Base-by-base conservation (phyloP, 2,329 filamentous ascomycete genomes). In the Fusarium sp. region DNA sequence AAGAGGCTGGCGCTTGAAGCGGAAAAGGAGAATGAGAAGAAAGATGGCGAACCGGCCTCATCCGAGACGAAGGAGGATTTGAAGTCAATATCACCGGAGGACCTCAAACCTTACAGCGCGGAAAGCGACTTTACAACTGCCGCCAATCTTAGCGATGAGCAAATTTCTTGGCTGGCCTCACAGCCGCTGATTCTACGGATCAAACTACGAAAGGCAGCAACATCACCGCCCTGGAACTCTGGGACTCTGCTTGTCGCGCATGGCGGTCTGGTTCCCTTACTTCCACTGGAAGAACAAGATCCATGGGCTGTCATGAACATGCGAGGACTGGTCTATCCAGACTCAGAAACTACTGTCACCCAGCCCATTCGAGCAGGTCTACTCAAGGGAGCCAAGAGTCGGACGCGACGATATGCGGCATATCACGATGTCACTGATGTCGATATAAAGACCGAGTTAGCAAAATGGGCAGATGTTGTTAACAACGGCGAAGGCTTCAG, bases 231-330 rank as follows among this genome's bases (percentile, higher is more conserved):
- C 3, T 77, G 75, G 72, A 70, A 73, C 19, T 57, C 71, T 3
- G 75, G 73, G 1, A 64, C 58, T 2, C 25, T 79, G 0, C 85
- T 92, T 47, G 86, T 96, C 5, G 94, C 94, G 5, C 95, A 98
- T 82, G 95, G 89, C 1, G 95, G 95, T 2, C 85, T 98, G 2
- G 90, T 95, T 0, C 93, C 95, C 0, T 91, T 89, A 2, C 82
- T 96, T 1, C 81, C 89, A 0, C 85, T 97, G 6, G 86, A 91
- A 54, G 84, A 88, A 42, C 95, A 91, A 73, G 86, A 97, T 79
- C 91, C 94, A 0, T 90, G 88, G 78, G 90, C 91, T 44, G 92
- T 93, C 21, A 97, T 97, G 94, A 95, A 93, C 78, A 96, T 98
- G 93, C 90, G 94, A 49, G 93, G 90, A 5, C 88, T 97, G 60